Base-by-base conservation (phyloP, 176 grass and related monocot genomes). In the Cenchrus fungigraminus region DNA sequence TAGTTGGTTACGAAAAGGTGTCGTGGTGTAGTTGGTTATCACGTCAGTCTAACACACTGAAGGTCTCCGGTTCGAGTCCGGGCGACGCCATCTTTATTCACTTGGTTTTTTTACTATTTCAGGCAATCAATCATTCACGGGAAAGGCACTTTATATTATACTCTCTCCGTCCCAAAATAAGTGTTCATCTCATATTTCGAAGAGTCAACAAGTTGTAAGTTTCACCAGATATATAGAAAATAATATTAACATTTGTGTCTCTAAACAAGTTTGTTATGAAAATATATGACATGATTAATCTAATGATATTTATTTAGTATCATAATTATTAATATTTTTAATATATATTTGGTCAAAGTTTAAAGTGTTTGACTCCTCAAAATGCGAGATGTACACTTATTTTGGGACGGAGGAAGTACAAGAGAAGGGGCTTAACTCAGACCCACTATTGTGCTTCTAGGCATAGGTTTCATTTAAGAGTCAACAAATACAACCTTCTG, bases 21-120 rank as follows among this genome's bases (percentile, higher is more conserved):
- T 97, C 86, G 92, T 97, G 95, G 90, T 95, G 90, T 97, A 97
- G 92, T 97, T 95, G 92, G 92, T 97, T 91, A 94, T 97, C 92
- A 97, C 90, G 95, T 94, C 95, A 92, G 90, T 97, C 92, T 97
- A 97, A 97, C 92, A 94, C 95, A 97, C 87, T 95, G 90, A 92
- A 94, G 92, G 90, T 97, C 88, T 95, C 90, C 92, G 90, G 92
- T 97, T 97, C 90, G 82, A 91, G 19, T 43, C 88, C 92, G 90
- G 92, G 90, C 90, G 90, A 97, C 74, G 90, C 92, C 95, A 92
- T 3, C 1, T 60, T 9, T n/a, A 25, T 25, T 25, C 25, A 25
- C 25, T 25, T 25, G 25, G 25, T 60, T 22, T 60, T 22, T 60
- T 58, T 58, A 9, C 53, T 8, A 4, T 55, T 55, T 55, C 0